Base-by-base conservation (phyloP, 2,329 filamentous ascomycete genomes). In the Trichoderma pleuroti region DNA sequence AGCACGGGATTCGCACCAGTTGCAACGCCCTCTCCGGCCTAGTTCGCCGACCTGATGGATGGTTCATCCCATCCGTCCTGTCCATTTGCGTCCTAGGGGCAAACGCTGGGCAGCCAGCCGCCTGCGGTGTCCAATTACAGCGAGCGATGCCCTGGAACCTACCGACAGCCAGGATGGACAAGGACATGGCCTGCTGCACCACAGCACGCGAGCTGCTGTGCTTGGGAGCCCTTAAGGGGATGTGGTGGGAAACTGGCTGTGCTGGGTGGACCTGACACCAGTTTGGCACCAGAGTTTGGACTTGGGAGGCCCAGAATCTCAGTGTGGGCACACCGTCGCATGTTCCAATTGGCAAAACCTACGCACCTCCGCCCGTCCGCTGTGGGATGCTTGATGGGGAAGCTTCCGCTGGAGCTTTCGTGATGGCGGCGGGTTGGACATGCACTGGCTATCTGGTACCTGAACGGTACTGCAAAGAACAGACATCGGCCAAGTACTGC, bases 191-290 rank as follows among this genome's bases (percentile, higher is more conserved):
- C 21, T 69, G 65, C 66, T 71, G 70, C 56, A 49, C 57, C 60
- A 72, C 70, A 74, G 70, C 73, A 74, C 68, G 70, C 74, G 72
- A 72, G 67, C 72, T 75, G 76, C 74, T 76, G 75, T 70, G 72
- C 72, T n/a, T 39, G 34, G 24, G n/a, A 36, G 32, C 57, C 68
- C 70, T 52, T 64, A 46, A 42, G 68, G 60, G 57, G 26, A 59
- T 34, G 30, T n/a, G 28, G 36, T 42, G 32, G 34, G 57, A 56
- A 18, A 14, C 30, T 28, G 59, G 65, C 65, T 66, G 65, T 69
- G 70, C 49, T 68, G 66, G 57, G 65, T 71, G 70, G 70, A 63
- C 49, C 70, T 68, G 56, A 56, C 59, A 56, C 57, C 56, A 65
- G 66, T 56, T 62, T 66, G 63, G 63, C 52, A 52, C 32, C 28